Evolutionary conservation across 108 stramenopile species (phyloP).

Genomic region (Mayamaea pseudoterrestris): DNA sequence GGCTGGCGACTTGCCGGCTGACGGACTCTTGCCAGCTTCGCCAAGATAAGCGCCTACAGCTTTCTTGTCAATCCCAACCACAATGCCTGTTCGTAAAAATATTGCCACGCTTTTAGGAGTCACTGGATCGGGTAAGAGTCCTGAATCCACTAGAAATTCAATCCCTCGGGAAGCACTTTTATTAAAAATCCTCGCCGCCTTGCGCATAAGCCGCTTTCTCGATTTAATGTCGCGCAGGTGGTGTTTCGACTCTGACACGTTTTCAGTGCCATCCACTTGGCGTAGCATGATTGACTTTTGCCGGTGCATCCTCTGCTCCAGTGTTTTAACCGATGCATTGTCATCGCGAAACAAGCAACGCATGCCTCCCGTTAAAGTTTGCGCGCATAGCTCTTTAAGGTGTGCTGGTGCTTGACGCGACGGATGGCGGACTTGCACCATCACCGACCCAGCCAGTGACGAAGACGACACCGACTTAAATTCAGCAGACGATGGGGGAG

Average conservation of each 20-base stretch:
- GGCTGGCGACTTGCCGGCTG: slow-evolving; percentile 43
- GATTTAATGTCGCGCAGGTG: slow-evolving; percentile 46
- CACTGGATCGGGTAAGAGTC: slow-evolving; percentile 58
- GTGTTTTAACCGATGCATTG: slow-evolving; percentile 24
- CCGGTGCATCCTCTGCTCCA: slow-evolving; percentile 14
- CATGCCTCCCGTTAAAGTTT: slow-evolving; percentile 60
- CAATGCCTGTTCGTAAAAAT: slow-evolving; percentile 82
- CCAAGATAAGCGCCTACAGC: slow-evolving; percentile 87
- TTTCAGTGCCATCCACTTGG: slow-evolving; percentile 2
- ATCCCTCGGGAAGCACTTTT: slow-evolving; percentile 60
- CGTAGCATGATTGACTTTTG: slow-evolving; percentile 17
- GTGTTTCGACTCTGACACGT: slow-evolving; percentile 7
- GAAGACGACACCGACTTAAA: not conserved
- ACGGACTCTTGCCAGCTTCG: slow-evolving; percentile 59
- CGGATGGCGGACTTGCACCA: not conserved
- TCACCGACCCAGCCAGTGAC: not conserved
- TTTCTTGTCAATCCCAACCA: slow-evolving; percentile 78
- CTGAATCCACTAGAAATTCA: slow-evolving; percentile 47
- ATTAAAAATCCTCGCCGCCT: slow-evolving; percentile 72
- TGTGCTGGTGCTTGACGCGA: slow-evolving; percentile 61
- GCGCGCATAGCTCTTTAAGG: slow-evolving; percentile 69
- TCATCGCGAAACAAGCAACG: slow-evolving; percentile 50
- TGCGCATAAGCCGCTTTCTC: slow-evolving; percentile 47
- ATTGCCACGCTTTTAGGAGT: slow-evolving; percentile 68
- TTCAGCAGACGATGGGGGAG: not conserved